Percentiles rank a stretch among this genome's conserved stretches.
Conservation (phyloP, 306 rosid genomes). For the Erythrophleum fordii region DNA sequence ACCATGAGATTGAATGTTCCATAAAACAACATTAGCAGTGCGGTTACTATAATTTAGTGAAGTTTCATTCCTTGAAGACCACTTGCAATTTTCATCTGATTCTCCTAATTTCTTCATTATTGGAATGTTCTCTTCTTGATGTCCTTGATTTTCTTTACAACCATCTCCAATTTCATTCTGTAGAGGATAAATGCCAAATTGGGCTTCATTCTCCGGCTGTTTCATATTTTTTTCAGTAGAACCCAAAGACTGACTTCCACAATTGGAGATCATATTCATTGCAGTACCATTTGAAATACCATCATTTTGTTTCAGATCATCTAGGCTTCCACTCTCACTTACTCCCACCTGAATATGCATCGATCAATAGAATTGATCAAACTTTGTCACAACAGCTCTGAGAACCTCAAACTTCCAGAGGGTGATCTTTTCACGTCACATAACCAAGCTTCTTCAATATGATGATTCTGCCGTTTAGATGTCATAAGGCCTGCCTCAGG, state of each 20-base stretch:
- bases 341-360: not conserved
- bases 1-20: constrained; percentile 1
- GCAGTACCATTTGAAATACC: too few species aligned
- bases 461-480: not conserved
- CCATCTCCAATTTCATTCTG: not conserved
- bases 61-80: constrained; percentile 5
- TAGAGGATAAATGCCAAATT: not conserved
- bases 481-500: not conserved
- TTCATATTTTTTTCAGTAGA: too few species aligned
- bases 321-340: not conserved
- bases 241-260: too few species aligned
- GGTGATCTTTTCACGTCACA: too few species aligned
- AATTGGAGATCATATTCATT: too few species aligned
- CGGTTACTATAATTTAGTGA: not conserved
- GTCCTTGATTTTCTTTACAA: constrained; percentile 6
- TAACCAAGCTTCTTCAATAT: not conserved
- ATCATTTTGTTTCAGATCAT: not conserved
- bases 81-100: not conserved
- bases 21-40: not conserved
- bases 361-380: not conserved
- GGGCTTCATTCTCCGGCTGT: not conserved
- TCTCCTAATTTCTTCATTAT: constrained; percentile 12
- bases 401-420: not conserved
- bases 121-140: not conserved
- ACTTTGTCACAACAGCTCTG: not conserved